Conservation (phyloP, 345 rosid species). For the Salix dunnii region DNA sequence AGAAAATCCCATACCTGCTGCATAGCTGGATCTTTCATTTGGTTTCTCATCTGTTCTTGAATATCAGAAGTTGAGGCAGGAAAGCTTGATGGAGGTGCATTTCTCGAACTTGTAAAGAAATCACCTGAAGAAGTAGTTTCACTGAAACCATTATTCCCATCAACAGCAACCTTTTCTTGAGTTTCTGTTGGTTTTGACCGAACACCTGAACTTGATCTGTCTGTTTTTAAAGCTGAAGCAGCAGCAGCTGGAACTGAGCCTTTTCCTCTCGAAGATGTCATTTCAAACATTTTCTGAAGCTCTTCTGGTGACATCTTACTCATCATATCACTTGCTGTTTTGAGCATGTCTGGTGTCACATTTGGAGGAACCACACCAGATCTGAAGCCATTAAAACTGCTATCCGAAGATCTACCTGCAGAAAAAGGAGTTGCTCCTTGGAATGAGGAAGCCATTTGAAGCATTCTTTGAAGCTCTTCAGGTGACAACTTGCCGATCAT, state of each 20-base stretch:
- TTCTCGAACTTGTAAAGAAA: constrained; percentile 39
- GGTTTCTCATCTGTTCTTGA: constrained; percentile 89
- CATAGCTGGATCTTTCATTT: constrained; percentile 94
- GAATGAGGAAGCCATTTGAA: constrained; percentile 73
- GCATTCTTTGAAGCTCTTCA: constrained; percentile 82
- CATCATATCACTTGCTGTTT: constrained; percentile 84
- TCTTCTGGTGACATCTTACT: constrained; percentile 69
- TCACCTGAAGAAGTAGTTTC: constrained; percentile 52
- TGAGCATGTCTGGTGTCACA: constrained; percentile 72
- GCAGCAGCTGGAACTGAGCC: constrained; percentile 31
- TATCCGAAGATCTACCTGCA: constrained; percentile 29
- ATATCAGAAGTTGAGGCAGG: constrained; percentile 61
- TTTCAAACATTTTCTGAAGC: constrained; percentile 81
- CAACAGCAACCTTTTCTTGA: constrained; percentile 25
- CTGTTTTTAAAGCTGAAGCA: constrained; percentile 23
- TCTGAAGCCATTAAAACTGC: constrained; percentile 34
- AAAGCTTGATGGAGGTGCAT: constrained; percentile 43
- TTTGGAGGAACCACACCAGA: constrained; percentile 46
- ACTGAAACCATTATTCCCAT: constrained; percentile 31
- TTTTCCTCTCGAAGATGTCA: constrained; percentile 56
- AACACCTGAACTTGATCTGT: constrained; percentile 22
- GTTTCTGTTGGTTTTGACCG: constrained; percentile 26
- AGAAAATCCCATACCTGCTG: constrained; percentile 52
- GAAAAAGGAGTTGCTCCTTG: constrained; percentile 47
- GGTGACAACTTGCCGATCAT: constrained; percentile 92